Base-by-base conservation (phyloP, 2,329 filamentous ascomycete species). In the Fusarium sororula region DNA sequence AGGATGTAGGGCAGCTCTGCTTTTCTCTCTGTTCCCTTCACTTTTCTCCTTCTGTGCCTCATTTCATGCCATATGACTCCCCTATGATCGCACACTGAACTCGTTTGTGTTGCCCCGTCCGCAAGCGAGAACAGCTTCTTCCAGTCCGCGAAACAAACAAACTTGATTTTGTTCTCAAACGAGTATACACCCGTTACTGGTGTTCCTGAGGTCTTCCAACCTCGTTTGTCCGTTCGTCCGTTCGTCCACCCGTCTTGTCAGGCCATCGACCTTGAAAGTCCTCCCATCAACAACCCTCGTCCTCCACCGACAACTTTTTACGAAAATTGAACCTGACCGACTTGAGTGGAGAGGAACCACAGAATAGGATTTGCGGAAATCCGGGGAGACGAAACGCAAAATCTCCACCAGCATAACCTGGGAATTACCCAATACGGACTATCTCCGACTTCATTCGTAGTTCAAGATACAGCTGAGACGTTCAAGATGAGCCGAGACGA, bases 401-500 rank as follows among this genome's bases (percentile, higher is more conserved):
- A 22, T 38, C 51, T 60, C 68, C 69, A 58, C 63, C 32, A 54
- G 30, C 28, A 17, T 9, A 10, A n/a, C n/a, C 9, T 47, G 18
- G 39, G 26, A 44, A 59, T 63, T 74, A 26, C 71, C 59, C 17
- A 69, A 74, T 60, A n/a, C n/a, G 59, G 72, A 35, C 72, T 24
- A 56, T 50, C 26, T n/a, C 38, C 15, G 22, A n/a, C 67, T 12
- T 55, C 57, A 60, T 22, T 37, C 26, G 20, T 22, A 30, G 2
- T 13, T 37, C 12, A 28, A 7, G 24, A 42, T 17, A n/a, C 20
- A 55, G 20, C 11, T 42, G 15, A n/a, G 37, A 42, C 26, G 15
- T 42, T 22, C 45, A 70, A 18, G n/a, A 78, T 77, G 75, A 55
- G 53, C 6, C 24, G 51, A 38, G 58, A 76, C 38, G 44, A 68